Conservation (phyloP, 805 yeast species). For the Pichia rugopelliculosa region DNA sequence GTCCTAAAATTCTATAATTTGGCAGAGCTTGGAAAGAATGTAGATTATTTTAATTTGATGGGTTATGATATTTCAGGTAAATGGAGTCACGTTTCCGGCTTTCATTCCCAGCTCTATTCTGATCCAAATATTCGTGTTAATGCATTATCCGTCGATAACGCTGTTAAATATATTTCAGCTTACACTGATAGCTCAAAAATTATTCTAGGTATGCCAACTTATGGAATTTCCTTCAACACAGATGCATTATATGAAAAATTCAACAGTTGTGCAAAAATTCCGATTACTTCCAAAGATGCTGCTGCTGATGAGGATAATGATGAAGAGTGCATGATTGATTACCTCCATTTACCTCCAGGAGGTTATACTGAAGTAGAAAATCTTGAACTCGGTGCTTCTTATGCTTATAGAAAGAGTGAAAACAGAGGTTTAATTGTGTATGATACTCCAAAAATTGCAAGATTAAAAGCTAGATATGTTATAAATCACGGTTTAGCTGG, state of each 20-base stretch:
- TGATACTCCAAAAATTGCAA: constrained; percentile 53
- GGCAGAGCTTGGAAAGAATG: constrained; percentile 44
- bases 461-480: constrained; percentile 55
- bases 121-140: constrained; percentile 9
- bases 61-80: constrained; percentile 81
- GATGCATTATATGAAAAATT: constrained; percentile 11
- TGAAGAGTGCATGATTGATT: constrained; percentile 20
- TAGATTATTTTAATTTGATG: constrained; percentile 82
- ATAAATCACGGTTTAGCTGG: constrained; percentile 53
- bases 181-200: constrained; percentile 34
- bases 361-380: constrained; percentile 44
- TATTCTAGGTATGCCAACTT: constrained; percentile 80
- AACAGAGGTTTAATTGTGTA: constrained; percentile 43
- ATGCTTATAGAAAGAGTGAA: constrained; percentile 34
- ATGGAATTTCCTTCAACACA: constrained; percentile 44
- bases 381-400: constrained; percentile 44
- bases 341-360: constrained; percentile 19
- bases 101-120: constrained; percentile 61
- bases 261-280: constrained; percentile 18
- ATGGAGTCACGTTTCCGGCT: constrained; percentile 57
- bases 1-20: constrained; percentile 39
- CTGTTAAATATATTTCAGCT: constrained; percentile 28
- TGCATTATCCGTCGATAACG: constrained; percentile 39
- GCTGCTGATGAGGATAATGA: neutral
- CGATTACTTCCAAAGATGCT: constrained; percentile 6